Percentiles rank a stretch among this genome's conserved stretches.
Conservation (phyloP, 2,329 filamentous ascomycete genomes). For the Escovopsis weberi region DNA sequence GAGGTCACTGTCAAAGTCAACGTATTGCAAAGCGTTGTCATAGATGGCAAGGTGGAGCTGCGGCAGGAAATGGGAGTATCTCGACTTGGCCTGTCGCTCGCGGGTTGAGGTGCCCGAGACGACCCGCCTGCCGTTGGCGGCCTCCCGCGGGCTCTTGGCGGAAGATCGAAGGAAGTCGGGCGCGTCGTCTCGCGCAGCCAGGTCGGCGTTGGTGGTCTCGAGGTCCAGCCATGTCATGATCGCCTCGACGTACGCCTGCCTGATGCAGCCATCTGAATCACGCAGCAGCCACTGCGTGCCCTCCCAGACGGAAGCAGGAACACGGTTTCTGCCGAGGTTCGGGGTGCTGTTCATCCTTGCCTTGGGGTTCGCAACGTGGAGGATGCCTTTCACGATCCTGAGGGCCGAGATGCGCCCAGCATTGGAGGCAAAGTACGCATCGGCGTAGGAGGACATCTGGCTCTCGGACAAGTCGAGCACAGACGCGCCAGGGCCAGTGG, state of each 20-base stretch:
- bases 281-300: constrained; percentile 88
- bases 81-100: constrained; percentile 36
- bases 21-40: constrained; percentile 64
- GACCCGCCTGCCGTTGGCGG: constrained; percentile 41
- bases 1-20: constrained; percentile 60
- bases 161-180: constrained; percentile 30
- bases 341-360: constrained; percentile 42
- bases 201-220: constrained; percentile 57
- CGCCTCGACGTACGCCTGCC: constrained; percentile 74
- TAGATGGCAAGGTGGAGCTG: constrained; percentile 80
- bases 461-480: constrained; percentile 27
- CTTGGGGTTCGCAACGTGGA: constrained; percentile 64
- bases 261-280: constrained; percentile 62
- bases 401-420: constrained; percentile 52
- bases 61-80: constrained; percentile 60
- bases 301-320: constrained; percentile 80
- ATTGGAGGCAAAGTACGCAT: constrained; percentile 38
- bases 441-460: constrained; percentile 26
- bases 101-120: constrained; percentile 52
- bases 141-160: constrained; percentile 26
- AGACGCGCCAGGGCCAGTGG: constrained; percentile 15
- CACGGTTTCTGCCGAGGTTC: constrained; percentile 56
- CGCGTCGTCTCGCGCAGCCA: constrained; percentile 44
- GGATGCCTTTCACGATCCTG: constrained; percentile 65
- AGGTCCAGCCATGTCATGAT: constrained; percentile 70